These are phyloP conservation scores for Neonectria neomacrospora DNA, from an alignment of 2,329 filamentous ascomycete species.

Conservation along the genomic window DNA sequence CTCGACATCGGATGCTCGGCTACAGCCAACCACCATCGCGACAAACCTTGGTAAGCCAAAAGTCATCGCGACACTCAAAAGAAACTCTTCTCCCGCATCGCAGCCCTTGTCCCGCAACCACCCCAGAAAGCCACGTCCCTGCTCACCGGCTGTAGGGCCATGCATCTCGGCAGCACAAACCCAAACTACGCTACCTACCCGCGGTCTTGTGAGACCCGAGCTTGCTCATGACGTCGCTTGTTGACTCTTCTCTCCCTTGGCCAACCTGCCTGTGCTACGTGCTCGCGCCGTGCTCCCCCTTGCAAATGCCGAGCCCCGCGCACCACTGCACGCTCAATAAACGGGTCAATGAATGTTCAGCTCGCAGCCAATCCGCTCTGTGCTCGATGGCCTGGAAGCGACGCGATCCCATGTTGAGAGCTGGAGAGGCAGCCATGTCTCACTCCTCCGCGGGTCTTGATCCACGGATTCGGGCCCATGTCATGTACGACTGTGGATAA, in stretches of 20 bases:
- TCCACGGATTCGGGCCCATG: conserved; percentile 29
- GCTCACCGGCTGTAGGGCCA: conserved; percentile 34
- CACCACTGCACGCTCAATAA: conserved; percentile 15
- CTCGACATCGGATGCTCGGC: conserved; percentile 9
- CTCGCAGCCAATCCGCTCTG: conserved; percentile 18
- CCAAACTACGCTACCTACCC: neutral
- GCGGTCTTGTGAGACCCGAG: neutral
- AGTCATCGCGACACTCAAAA: neutral
- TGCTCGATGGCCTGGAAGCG: conserved; percentile 12
- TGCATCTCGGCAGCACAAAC: conserved; percentile 16
- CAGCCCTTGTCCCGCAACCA: conserved; percentile 25
- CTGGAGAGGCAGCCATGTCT: conserved; percentile 16
- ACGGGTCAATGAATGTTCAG: conserved; percentile 13
- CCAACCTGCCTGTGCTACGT: neutral
- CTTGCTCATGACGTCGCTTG: conserved; percentile 29
- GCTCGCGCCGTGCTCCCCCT: conserved; percentile 18
- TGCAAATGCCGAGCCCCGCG: conserved; percentile 24
- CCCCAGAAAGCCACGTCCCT: conserved; percentile 37
- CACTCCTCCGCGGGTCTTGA: conserved; percentile 20
- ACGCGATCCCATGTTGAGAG: conserved; percentile 17
- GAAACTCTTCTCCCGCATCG: conserved; percentile 19
- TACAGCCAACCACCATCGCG: conserved; percentile 21
- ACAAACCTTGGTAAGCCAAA: conserved; percentile 8
- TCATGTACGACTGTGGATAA: conserved; percentile 10
- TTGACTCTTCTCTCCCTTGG: conserved; percentile 30